A percentile compares a stretch with the other conserved stretches of the same genome.
These are phyloP conservation scores for Colletotrichum sansevieriae DNA, from an alignment of 2,329 filamentous ascomycete species.

Conservation along the genomic window DNA sequence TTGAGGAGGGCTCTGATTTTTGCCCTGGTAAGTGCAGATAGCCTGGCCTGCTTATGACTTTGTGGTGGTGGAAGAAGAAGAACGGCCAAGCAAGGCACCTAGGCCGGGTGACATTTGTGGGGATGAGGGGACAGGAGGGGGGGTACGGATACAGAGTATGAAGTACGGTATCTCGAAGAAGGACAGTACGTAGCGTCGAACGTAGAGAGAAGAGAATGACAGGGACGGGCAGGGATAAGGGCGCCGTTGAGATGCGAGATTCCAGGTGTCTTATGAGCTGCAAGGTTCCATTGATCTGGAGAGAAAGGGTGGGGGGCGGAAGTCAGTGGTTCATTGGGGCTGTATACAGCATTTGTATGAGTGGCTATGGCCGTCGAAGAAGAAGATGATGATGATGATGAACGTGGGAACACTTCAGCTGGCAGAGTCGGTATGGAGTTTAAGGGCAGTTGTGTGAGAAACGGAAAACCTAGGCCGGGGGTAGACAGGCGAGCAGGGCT, in stretches of 20 bases:
- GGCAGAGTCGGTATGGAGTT: slow-evolving; percentile 14
- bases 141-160: slow-evolving; percentile 20
- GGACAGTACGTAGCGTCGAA: neutral
- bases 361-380: slow-evolving; percentile 32
- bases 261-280: slow-evolving; percentile 42
- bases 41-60: slow-evolving; percentile 37
- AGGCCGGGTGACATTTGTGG: slow-evolving; percentile 42
- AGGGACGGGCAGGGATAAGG: slow-evolving; percentile 38
- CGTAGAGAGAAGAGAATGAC: slow-evolving; percentile 12
- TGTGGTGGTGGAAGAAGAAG: slow-evolving; percentile 26
- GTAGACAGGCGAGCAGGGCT: slow-evolving; percentile 33
- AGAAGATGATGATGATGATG: slow-evolving; percentile 28
- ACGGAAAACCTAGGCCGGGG: slow-evolving; percentile 2
- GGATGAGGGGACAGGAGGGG: slow-evolving; percentile 28
- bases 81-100: slow-evolving; percentile 29
- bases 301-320: slow-evolving; percentile 37
- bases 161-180: slow-evolving; percentile 1
- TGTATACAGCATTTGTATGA: slow-evolving; percentile 24
- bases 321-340: slow-evolving; percentile 34
- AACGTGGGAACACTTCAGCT: slow-evolving; percentile 29
- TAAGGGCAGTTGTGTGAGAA: no score
- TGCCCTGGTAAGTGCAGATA: slow-evolving; percentile 34
- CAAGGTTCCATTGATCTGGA: slow-evolving; percentile 41
- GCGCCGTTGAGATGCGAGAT: slow-evolving; percentile 42
- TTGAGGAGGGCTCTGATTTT: slow-evolving; percentile 34